Percentiles rank a stretch among this genome's conserved stretches.
Evolutionary conservation across 371 early-diverging fungal genomes (phyloP).

Genomic region (Circinella minor): DNA sequence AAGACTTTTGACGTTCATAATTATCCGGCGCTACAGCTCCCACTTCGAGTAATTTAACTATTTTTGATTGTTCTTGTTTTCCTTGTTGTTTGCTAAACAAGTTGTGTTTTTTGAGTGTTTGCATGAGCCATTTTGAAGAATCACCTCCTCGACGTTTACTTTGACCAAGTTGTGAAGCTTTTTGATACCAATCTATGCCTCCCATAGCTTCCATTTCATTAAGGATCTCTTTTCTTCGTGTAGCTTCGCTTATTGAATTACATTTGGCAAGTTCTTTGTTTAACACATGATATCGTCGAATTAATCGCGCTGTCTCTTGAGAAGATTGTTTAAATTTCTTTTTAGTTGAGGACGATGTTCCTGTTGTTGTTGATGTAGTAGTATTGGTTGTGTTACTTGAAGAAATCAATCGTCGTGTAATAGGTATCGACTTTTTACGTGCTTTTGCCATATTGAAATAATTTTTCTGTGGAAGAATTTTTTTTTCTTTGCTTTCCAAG

Average conservation of each 20-base stretch:
- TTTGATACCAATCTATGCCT: slow-evolving; percentile 88
- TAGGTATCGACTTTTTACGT: not conserved
- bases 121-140: slow-evolving; percentile 83
- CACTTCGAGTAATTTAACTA: slow-evolving; percentile 78
- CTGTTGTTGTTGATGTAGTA: no score
- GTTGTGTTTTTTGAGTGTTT: slow-evolving; percentile 40
- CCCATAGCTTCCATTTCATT: slow-evolving; percentile 82
- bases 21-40: slow-evolving; percentile 84
- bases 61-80: not conserved
- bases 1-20: slow-evolving; percentile 66
- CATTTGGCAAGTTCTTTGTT: slow-evolving; percentile 73
- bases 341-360: not conserved
- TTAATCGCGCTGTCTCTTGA: slow-evolving; percentile 65
- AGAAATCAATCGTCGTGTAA: not conserved
- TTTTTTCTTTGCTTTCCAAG: no score
- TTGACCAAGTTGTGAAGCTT: slow-evolving; percentile 82
- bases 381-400: no score
- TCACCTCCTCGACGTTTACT: slow-evolving; percentile 84
- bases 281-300: slow-evolving; percentile 75
- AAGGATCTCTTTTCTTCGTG: slow-evolving; percentile 45
- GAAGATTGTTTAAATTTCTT: slow-evolving; percentile 46
- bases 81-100: not conserved
- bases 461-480: no score
- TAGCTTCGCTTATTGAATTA: slow-evolving; percentile 18
- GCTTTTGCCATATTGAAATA: not conserved